Conservation (phyloP, 1,284 basidiomycete species). For the Sanghuangporus sanghuang region DNA sequence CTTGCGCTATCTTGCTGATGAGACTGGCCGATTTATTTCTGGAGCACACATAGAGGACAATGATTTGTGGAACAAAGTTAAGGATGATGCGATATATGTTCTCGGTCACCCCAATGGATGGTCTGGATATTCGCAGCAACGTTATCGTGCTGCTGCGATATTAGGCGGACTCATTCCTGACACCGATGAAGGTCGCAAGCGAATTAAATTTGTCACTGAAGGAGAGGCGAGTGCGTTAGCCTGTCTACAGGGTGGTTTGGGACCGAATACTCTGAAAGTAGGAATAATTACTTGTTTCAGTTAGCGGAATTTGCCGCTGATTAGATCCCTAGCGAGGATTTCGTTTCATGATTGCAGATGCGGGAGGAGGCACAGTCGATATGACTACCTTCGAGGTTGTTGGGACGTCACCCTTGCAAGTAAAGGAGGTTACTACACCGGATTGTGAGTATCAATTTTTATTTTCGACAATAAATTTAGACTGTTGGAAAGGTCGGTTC, state of each 20-base stretch:
- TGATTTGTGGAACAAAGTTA: constrained; percentile 58
- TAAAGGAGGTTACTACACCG: constrained; percentile 76
- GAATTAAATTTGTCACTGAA: constrained; percentile 72
- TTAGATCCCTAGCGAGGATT: constrained; percentile 40
- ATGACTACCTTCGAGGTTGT: constrained; percentile 72
- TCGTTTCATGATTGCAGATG: constrained; percentile 72
- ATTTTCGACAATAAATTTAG: not conserved
- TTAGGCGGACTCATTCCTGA: constrained; percentile 66
- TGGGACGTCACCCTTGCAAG: constrained; percentile 57
- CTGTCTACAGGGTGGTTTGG: constrained; percentile 67
- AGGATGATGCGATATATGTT: constrained; percentile 62
- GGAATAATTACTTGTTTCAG: constrained; percentile 20
- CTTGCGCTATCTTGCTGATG: constrained; percentile 63
- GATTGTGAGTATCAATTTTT: constrained; percentile 47
- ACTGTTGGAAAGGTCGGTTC: constrained; percentile 50
- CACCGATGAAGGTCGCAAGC: constrained; percentile 59
- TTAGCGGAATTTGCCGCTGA: not conserved
- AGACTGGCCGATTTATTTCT: constrained; percentile 63
- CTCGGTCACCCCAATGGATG: constrained; percentile 75
- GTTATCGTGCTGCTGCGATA: constrained; percentile 65
- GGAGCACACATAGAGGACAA: constrained; percentile 67
- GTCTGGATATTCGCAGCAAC: constrained; percentile 76
- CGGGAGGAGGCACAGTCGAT: constrained; percentile 74
- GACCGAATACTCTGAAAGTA: constrained; percentile 66
- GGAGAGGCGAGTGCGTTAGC: constrained; percentile 77